A percentile compares a stretch with the other conserved stretches of the same genome.
These are phyloP conservation scores for Trametes cinnabarina DNA, from an alignment of 768 basidiomycete genomes.

Conservation along the genomic window DNA sequence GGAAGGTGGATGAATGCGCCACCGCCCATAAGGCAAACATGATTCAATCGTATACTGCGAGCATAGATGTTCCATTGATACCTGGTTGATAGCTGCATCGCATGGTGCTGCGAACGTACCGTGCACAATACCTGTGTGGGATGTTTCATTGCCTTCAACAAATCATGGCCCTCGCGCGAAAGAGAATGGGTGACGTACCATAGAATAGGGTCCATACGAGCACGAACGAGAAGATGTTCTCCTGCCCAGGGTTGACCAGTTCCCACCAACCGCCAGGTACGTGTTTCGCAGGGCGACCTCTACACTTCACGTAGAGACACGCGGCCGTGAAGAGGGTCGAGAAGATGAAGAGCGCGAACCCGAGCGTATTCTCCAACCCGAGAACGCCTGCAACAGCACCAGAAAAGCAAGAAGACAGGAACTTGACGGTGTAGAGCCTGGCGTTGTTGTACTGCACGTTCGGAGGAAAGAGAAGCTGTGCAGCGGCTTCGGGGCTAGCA, in stretches of 20 bases:
- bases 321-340: constrained; percentile 68
- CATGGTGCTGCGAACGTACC: constrained; percentile 33
- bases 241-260: constrained; percentile 81
- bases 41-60: constrained; percentile 41
- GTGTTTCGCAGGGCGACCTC: constrained; percentile 60
- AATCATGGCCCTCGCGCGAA: constrained; percentile 5
- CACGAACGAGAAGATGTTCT: constrained; percentile 88
- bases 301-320: constrained; percentile 72
- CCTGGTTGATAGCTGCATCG: constrained; percentile 11
- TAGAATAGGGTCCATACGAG: constrained; percentile 94
- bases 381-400: constrained; percentile 88
- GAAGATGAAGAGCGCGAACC: constrained; percentile 74
- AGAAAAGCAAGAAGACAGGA: constrained; percentile 79
- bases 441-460: constrained; percentile 65
- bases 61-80: constrained; percentile 15
- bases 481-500: constrained; percentile 43
- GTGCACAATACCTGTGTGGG: constrained; percentile 44
- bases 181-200: constrained; percentile 47
- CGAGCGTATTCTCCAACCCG: constrained; percentile 80
- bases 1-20: background rate
- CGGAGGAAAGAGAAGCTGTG: constrained; percentile 62
- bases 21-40: constrained; percentile 10
- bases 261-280: constrained; percentile 62
- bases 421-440: constrained; percentile 63
- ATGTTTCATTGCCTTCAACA: constrained; percentile 9